Evolutionary conservation across 345 rosid species (phyloP), one percentile per base, ranked within the genome.

Genomic region (Raphanus sativus): DNA sequence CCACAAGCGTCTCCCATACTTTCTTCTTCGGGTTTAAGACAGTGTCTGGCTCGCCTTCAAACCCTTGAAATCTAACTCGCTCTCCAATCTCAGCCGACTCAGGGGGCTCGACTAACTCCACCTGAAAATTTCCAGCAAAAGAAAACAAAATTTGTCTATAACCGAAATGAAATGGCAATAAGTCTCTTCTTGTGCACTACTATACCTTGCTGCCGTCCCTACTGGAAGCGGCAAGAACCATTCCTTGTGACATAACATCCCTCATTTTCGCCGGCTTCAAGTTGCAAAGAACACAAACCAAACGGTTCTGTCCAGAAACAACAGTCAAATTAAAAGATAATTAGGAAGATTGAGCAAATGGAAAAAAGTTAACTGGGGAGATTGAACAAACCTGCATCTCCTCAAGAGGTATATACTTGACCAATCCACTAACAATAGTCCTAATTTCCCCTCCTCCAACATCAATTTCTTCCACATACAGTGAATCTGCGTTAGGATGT

Each of bases 251-350:
- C 84, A 88, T 86, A 61, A 95, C 72, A 5, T 96, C 98, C 80
- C 98, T 84, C 98, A 92, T 94, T 69, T 82, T 85, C 42, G 90
- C 90, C 21, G 98, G 87, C 79, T 95, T 95, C 79, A 95, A 83
- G 81, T 95, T 95, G 86, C 99, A 95, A 70, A 95, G 92, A 59
- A 91, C 96, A 56, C 98, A 92, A 29, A 95, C 98, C 93, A 90
- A 86, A 59, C 91, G 92, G 65, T 88, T 85, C 99, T 94, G 93
- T 85, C 50, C 54, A 63, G 74, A 11, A 63, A 82, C 21, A 68
- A 65, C 33, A 26, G 62, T 38, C 2, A 54, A 15, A 0, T 62
- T 1, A 29, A 62, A 28, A 29, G 25, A 33, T 52, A 9, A 32
- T 2, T 38, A 33, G 45, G 26, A 9, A 5, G 40, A 17, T 2